Conservation (phyloP, 163 green algal species). For the Trebouxiophyceae sp. region DNA sequence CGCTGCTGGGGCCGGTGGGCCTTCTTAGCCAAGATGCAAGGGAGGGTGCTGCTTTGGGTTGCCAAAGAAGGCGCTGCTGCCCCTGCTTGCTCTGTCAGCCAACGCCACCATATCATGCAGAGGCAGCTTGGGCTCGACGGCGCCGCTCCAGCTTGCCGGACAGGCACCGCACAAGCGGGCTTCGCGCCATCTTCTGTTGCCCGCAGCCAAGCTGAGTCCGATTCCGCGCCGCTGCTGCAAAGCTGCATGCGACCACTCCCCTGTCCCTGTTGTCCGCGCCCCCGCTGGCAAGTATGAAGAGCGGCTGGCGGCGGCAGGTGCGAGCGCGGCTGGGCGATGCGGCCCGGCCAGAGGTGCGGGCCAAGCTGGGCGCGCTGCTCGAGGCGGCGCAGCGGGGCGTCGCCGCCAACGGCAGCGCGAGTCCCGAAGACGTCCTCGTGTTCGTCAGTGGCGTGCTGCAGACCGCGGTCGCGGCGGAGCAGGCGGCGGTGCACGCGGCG, state of each 20-base stretch:
- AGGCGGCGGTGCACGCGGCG: constrained; percentile 34
- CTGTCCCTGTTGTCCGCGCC: background rate
- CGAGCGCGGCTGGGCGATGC: constrained; percentile 43
- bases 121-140: no score
- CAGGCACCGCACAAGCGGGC: no score
- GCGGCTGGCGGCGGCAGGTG: constrained; percentile 6
- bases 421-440: constrained; percentile 44
- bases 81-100: no score
- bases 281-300: background rate
- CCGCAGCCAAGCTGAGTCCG: constrained; percentile 56
- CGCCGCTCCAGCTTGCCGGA: no score
- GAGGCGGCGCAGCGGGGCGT: constrained; percentile 58
- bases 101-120: no score
- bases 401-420: constrained; percentile 57
- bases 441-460: constrained; percentile 52
- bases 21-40: no score
- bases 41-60: no score
- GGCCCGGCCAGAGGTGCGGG: constrained; percentile 35
- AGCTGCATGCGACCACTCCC: constrained; percentile 40
- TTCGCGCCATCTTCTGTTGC: no score
- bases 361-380: constrained; percentile 71
- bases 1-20: constrained; percentile 42
- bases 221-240: constrained; percentile 42
- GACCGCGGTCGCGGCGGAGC: constrained; percentile 47
- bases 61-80: no score